phyloP scores from a whole-genome alignment of 805 yeast species.

The Lipomyces sp. region DNA sequence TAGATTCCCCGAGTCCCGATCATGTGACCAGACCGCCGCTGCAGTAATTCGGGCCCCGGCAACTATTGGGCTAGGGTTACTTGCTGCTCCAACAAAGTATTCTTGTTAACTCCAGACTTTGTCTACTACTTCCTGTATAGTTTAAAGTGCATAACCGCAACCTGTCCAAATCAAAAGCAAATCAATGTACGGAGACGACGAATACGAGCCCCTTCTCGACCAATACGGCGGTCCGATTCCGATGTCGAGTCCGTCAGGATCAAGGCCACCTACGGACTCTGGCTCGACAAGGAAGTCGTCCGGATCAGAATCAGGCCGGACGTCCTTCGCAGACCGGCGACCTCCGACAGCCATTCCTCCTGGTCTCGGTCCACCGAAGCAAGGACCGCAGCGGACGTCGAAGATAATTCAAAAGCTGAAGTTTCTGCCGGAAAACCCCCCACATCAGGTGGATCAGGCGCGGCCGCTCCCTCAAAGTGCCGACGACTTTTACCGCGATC shows the following conservation, averaged over 20 bases:
- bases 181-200: conserved; percentile 6
- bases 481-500: conserved; percentile 83
- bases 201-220: conserved; percentile 6
- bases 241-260: conserved; percentile 5
- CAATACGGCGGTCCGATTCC: conserved; percentile 3
- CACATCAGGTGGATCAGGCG: background rate
- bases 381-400: conserved; percentile 69
- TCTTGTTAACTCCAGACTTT: background rate
- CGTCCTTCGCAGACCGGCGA: conserved; percentile 5
- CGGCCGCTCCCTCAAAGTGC: conserved; percentile 58
- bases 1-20: too few species aligned
- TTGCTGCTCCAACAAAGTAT: background rate
- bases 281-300: background rate
- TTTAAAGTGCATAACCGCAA: background rate
- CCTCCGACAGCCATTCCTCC: conserved; percentile 15
- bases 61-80: background rate
- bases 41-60: too few species aligned
- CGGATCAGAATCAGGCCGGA: background rate
- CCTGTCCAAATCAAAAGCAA: background rate
- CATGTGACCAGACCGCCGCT: too few species aligned
- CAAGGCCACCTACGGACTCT: background rate
- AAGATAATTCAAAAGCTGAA: conserved; percentile 88
- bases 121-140: too few species aligned
- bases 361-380: conserved; percentile 22
- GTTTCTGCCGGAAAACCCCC: conserved; percentile 66